Percentiles rank a stretch among this genome's conserved stretches.
Conservation (phyloP, 2,329 filamentous ascomycete genomes). For the Claviceps humidiphila region DNA sequence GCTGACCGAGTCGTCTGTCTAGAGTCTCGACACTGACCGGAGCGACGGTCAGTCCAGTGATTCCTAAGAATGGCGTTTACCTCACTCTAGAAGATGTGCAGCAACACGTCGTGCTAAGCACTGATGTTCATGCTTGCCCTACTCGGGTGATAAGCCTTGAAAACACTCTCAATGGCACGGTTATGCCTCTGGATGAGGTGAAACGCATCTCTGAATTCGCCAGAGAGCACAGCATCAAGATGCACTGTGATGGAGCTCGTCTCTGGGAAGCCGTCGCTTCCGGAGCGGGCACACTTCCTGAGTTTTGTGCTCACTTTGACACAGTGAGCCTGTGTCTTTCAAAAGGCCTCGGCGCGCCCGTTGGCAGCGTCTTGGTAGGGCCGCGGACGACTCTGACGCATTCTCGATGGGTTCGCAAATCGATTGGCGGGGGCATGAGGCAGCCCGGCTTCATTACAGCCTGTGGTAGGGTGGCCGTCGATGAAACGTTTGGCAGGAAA, state of each 20-base stretch:
- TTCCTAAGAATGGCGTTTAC: conserved; percentile 57
- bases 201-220: conserved; percentile 59
- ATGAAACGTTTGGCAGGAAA: conserved; percentile 28
- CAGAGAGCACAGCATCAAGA: conserved; percentile 44
- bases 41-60: conserved; percentile 53
- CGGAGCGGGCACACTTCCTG: conserved; percentile 51
- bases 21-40: conserved; percentile 60
- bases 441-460: conserved; percentile 63
- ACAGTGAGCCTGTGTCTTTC: conserved; percentile 67
- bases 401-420: conserved; percentile 44
- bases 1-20: conserved; percentile 8
- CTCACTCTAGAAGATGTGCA: conserved; percentile 66
- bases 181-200: conserved; percentile 64
- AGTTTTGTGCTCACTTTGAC: conserved; percentile 58
- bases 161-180: conserved; percentile 68
- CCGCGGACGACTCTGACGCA: conserved; percentile 21
- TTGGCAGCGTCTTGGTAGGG: conserved; percentile 62
- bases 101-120: conserved; percentile 47
- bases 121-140: conserved; percentile 66
- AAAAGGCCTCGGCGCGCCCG: conserved; percentile 70
- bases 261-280: conserved; percentile 71
- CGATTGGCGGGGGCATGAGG: conserved; percentile 60
- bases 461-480: conserved; percentile 55
- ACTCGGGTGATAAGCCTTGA: conserved; percentile 73
- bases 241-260: conserved; percentile 70